Evolutionary conservation across 2,329 filamentous ascomycete species (phyloP).

Genomic region (Ascochyta clinopodiicola): DNA sequence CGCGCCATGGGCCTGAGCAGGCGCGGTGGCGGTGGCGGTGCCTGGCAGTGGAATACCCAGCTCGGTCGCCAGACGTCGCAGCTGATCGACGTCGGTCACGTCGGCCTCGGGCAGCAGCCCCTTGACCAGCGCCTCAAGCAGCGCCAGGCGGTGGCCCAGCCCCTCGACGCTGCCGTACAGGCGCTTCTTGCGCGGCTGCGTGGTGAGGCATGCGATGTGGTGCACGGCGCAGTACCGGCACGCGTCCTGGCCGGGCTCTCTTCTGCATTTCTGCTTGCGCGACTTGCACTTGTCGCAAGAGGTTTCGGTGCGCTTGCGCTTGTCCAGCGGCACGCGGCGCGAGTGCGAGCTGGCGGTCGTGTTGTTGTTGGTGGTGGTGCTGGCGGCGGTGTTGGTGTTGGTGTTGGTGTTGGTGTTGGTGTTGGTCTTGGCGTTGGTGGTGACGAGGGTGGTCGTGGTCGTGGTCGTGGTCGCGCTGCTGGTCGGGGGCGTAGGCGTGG

Average conservation of each 20-base stretch:
- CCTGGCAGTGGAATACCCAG: slow-evolving; percentile 51
- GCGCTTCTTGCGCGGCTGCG: slow-evolving; percentile 54
- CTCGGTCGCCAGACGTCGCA: slow-evolving; percentile 49
- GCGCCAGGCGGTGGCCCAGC: slow-evolving; percentile 48
- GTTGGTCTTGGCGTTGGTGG: not conserved
- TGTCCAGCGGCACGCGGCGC: slow-evolving; percentile 52
- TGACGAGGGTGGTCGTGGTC: not conserved
- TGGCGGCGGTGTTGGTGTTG: not conserved
- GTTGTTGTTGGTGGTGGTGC: not conserved
- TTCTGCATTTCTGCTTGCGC: slow-evolving; percentile 55
- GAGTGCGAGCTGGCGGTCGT: slow-evolving; percentile 36
- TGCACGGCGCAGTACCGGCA: slow-evolving; percentile 54
- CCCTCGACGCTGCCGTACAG: slow-evolving; percentile 54
- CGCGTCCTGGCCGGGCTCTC: slow-evolving; percentile 46
- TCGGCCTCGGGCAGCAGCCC: slow-evolving; percentile 54
- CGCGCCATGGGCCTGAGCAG: too few relatives aligned
- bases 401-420: slow-evolving; percentile 1
- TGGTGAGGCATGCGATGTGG: slow-evolving; percentile 52
- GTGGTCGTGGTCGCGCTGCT: not conserved
- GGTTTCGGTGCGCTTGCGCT: slow-evolving; percentile 54
- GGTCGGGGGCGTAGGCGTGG: not conserved
- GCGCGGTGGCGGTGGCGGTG: too few relatives aligned
- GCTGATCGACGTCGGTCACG: slow-evolving; percentile 50
- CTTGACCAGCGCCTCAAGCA: slow-evolving; percentile 55
- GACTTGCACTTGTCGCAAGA: slow-evolving; percentile 57